Evolutionary conservation across 208 protist genomes (phyloP).

Genomic region (Phytomonas serpens): DNA sequence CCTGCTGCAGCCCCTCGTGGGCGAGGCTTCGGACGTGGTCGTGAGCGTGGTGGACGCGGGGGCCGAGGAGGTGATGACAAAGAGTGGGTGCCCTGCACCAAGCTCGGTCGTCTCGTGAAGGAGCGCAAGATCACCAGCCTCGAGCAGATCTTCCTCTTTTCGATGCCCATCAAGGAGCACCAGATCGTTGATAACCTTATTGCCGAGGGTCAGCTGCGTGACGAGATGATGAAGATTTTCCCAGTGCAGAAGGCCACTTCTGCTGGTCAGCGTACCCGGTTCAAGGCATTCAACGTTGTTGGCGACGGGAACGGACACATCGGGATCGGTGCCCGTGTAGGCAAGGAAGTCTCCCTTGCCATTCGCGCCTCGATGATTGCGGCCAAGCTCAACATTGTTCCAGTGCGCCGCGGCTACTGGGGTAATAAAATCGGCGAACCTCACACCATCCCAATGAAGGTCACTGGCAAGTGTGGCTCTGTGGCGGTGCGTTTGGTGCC

Average conservation of each 20-base stretch:
- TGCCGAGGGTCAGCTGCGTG: slow-evolving; percentile 56
- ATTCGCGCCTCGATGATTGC: slow-evolving; percentile 97
- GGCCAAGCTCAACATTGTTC: slow-evolving; percentile 98
- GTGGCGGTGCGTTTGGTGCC: slow-evolving; percentile 97
- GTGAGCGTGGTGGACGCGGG: slow-evolving; percentile 48
- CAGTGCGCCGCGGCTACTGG: slow-evolving; percentile 99
- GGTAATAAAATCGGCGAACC: slow-evolving; percentile 98
- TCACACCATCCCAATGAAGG: slow-evolving; percentile 99
- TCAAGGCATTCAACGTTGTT: slow-evolving; percentile 99
- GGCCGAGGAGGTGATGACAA: slow-evolving; percentile 77
- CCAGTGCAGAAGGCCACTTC: slow-evolving; percentile 99
- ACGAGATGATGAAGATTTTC: slow-evolving; percentile 98
- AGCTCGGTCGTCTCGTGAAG: slow-evolving; percentile 98
- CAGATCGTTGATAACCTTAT: slow-evolving; percentile 99
- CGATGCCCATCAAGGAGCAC: slow-evolving; percentile 99
- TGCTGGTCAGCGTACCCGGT: slow-evolving; percentile 99
- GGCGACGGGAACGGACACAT: slow-evolving; percentile 98
- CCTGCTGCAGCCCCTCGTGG: slow-evolving; percentile 10
- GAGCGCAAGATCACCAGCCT: slow-evolving; percentile 95
- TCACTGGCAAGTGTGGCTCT: slow-evolving; percentile 98
- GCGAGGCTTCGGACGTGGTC: slow-evolving; percentile 27
- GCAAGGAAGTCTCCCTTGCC: slow-evolving; percentile 99
- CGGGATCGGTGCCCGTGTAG: slow-evolving; percentile 98
- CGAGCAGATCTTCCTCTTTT: slow-evolving; percentile 99
- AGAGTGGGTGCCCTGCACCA: slow-evolving; percentile 98